These are phyloP conservation scores for Xerocomus nothofagi DNA, from an alignment of 1,284 basidiomycete genomes.

Conservation along the genomic window DNA sequence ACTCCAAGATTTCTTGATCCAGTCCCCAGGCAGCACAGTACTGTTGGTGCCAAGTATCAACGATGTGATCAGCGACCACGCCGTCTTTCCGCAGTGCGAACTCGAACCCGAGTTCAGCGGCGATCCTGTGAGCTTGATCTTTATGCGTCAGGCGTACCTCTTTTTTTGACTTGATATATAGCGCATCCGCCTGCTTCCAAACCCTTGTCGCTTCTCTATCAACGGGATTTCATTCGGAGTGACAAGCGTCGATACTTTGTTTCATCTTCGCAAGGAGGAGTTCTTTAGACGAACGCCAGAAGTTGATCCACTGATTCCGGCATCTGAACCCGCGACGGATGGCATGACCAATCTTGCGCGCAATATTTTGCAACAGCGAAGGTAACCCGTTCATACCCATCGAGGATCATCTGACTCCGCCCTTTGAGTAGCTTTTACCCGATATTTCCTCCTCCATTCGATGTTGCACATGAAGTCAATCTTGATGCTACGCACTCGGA, in stretches of 20 bases:
- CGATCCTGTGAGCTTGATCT: slow-evolving; percentile 47
- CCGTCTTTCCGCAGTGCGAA: slow-evolving; percentile 86
- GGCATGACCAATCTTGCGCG: slow-evolving; percentile 77
- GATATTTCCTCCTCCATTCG: slow-evolving; percentile 82
- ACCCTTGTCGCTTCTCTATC: slow-evolving; percentile 83
- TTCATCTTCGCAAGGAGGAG: slow-evolving; percentile 87
- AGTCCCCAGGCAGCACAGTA: slow-evolving; percentile 67
- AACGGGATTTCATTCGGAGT: slow-evolving; percentile 82
- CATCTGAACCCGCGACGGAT: slow-evolving; percentile 59
- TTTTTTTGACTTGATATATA: slow-evolving; percentile 32
- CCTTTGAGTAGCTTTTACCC: slow-evolving; percentile 80
- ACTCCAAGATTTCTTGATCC: slow-evolving; percentile 59
- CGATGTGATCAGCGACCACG: slow-evolving; percentile 80
- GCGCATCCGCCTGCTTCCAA: slow-evolving; percentile 81
- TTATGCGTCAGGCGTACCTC: neutral
- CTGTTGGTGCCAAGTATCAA: slow-evolving; percentile 81
- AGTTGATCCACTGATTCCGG: slow-evolving; percentile 46
- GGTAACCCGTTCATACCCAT: slow-evolving; percentile 43
- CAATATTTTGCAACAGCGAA: slow-evolving; percentile 84
- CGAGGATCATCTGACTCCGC: slow-evolving; percentile 7
- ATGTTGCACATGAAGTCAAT: slow-evolving; percentile 77
- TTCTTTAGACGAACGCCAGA: slow-evolving; percentile 72
- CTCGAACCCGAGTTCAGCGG: slow-evolving; percentile 47
- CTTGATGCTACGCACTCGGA: slow-evolving; percentile 81
- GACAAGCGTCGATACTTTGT: slow-evolving; percentile 84